Evolutionary conservation across 1,284 basidiomycete genomes (phyloP), one percentile per base, ranked within the genome.

Genomic region (Microbotryomycetes sp.): DNA sequence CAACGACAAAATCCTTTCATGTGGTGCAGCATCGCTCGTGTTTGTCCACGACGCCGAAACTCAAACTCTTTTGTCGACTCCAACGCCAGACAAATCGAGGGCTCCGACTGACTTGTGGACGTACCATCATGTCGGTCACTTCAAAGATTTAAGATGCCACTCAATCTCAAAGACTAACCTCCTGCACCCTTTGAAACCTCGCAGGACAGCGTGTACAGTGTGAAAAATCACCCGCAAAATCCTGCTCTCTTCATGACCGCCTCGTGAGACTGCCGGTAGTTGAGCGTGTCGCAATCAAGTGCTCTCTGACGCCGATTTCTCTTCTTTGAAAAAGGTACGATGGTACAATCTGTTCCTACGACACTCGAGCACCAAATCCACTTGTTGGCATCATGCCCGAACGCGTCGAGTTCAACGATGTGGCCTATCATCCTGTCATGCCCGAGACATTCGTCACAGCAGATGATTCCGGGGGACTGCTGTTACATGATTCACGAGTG

Each of bases 401-500:
- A 32, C 22, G 15, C 6, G 29, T 36, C 57, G 57, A 53, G 42
- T 55, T 71, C 49, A 55, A 61, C 84, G 0, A 81, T 80, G 54
- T 81, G 83, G 9, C 80, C 82, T 66, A 84, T 80, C 65, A 86
- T 86, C 74, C 87, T 85, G 12, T 72, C 66, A 36, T 82, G 83
- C 78, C 81, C 82, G 50, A 79, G 86, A 71, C 87, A 47, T 88
- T 89, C 64, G 80, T 81, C 2, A 86, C 83, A 4, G 81, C 83
- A 54, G 84, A 87, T 62, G 77, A 73, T 12, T 74, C 71, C 9
- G 85, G 85, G 1, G 74, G 76, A 23, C 81, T 87, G 2, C 82
- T 80, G 65, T 79, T 89, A 59, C 80, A 85, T n/a, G 87, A 89
- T 72, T 76, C 77, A n/a, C 79, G 87, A n/a, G 87, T 86, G 83